A percentile compares a stretch with the other conserved stretches of the same genome.
Conservation (phyloP, 2,329 filamentous ascomycete genomes). For the Hymenoscyphus fraxineus region DNA sequence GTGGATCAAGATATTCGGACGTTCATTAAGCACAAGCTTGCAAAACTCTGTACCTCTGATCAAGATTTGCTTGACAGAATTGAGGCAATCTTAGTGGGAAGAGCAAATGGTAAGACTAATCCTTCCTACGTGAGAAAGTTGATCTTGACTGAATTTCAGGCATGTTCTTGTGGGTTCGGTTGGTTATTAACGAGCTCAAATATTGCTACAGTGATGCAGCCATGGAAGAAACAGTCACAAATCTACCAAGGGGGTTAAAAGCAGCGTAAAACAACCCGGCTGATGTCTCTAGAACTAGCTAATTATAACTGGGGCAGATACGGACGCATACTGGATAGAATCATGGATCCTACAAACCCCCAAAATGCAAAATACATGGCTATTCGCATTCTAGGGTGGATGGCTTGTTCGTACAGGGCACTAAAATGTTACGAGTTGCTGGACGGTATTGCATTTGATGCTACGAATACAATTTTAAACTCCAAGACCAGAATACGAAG, state of each 20-base stretch:
- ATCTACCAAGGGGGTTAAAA: constrained; percentile 16
- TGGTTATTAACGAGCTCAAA: constrained; percentile 14
- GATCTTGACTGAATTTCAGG: background rate
- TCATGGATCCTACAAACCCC: constrained; percentile 6
- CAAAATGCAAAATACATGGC: background rate
- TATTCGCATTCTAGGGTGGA: constrained; percentile 14
- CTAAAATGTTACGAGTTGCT: constrained; percentile 16
- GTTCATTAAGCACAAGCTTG: constrained; percentile 13
- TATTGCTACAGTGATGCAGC: constrained; percentile 13
- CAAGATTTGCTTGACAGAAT: constrained; percentile 11
- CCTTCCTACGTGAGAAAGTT: no score
- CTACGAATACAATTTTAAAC: constrained; percentile 1
- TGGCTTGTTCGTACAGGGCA: constrained; percentile 16
- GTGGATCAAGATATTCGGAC: constrained; percentile 13
- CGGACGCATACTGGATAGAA: constrained; percentile 14
- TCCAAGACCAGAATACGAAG: constrained; percentile 7
- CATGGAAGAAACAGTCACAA: constrained; percentile 10
- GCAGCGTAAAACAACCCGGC: constrained; percentile 9
- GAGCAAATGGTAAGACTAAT: constrained; percentile 14
- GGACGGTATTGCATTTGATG: constrained; percentile 12
- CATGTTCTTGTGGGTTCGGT: constrained; percentile 20
- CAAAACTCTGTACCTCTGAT: constrained; percentile 9
- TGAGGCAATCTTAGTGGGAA: constrained; percentile 12
- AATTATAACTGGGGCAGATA: constrained; percentile 32
- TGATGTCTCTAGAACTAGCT: constrained; percentile 32